Evolutionary conservation across 2,329 filamentous ascomycete genomes (phyloP), one percentile per base, ranked within the genome.

Genomic region (Helotiales sp.): DNA sequence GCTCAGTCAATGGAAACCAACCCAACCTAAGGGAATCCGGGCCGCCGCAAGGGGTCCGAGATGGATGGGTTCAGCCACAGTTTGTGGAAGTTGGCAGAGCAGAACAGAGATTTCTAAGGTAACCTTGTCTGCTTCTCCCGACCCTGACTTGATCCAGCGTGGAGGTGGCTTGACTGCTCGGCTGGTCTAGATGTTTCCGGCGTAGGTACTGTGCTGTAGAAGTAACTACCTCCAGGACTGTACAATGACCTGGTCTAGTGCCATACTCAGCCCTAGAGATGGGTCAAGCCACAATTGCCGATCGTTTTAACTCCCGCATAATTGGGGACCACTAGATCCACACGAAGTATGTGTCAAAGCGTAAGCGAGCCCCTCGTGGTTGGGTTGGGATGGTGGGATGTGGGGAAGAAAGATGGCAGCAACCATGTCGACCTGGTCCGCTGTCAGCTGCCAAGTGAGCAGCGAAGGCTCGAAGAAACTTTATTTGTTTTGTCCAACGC

Each of bases 241-340:
- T n/a, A n/a, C n/a, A n/a, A n/a, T n/a, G n/a, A n/a, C n/a, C n/a
- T n/a, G n/a, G n/a, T n/a, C n/a, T 43, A 15, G 49, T 26, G 47
- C n/a, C 49, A 52, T 52, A 52, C 49, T 52, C 49, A 52, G 49
- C 49, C 49, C 49, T 52, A 28, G 15, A 28, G 49, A 52, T 52
- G 15, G 24, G 24, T 32, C 24, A 52, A 30, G 49, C 22, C 28
- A 28, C 24, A 52, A 26, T 15, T 30, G 49, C n/a, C 24, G 26
- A 26, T 52, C 24, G n/a, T 26, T 52, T 52, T 6, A 13, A 30
- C 13, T 52, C 47, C 47, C 47, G 47, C 47, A 50, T 13, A 40
- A 17, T 57, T 6, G n/a, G 8, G 52, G n/a, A 15, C 32, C 54
- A n/a, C 20, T 45, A 6, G 40, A 13, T 11, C 11, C 28, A 30